These are phyloP conservation scores for Rheum nobile DNA, from an alignment of 148 eudicot species.

Conservation along the genomic window DNA sequence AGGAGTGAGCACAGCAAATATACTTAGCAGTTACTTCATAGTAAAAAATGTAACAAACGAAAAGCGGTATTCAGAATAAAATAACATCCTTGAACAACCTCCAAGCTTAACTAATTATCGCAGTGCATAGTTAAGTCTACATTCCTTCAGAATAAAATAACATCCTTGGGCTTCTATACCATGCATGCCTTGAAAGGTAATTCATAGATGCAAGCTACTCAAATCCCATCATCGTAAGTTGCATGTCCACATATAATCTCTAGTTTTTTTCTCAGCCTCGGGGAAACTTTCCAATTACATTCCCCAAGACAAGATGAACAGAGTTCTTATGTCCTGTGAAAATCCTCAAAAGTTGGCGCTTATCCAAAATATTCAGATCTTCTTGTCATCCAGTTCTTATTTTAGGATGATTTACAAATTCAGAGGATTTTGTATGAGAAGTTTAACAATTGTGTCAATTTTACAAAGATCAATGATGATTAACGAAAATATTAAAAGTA, in stretches of 20 bases:
- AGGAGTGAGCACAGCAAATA: not conserved
- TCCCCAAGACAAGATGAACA: not conserved
- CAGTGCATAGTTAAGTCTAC: not conserved
- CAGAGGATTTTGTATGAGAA: not conserved
- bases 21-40: not conserved
- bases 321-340: not conserved
- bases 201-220: not conserved
- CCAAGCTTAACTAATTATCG: not conserved
- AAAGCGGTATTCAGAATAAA: not conserved
- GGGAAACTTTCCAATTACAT: not conserved
- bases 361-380: not conserved
- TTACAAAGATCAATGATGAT: not conserved
- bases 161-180: not conserved
- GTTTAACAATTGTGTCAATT: not conserved
- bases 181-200: not conserved
- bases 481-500: not conserved
- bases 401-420: not conserved
- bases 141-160: not conserved
- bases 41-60: not conserved
- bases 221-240: not conserved
- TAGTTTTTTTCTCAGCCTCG: not conserved
- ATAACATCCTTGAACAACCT: not conserved
- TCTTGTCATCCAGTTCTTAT: not conserved
- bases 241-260: not conserved
- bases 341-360: not conserved